A percentile compares a stretch with the other conserved stretches of the same genome.
Evolutionary conservation across 108 stramenopile species (phyloP).

Genomic region (Poteriospumella lacustris): DNA sequence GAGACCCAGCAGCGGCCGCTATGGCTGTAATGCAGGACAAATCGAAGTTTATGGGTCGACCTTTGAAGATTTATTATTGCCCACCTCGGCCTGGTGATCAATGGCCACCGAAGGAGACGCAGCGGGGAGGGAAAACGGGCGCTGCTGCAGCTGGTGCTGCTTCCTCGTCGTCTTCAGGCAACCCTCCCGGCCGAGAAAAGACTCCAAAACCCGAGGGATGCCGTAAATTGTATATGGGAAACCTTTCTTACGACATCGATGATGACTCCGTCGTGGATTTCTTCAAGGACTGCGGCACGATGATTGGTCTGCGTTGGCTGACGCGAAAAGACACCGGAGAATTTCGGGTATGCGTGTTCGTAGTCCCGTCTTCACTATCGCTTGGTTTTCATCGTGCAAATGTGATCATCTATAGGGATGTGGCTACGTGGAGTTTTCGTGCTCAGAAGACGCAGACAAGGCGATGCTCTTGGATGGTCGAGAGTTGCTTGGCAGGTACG

Average conservation of each 20-base stretch:
- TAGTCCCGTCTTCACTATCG: neutral
- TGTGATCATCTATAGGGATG: slow-evolving; percentile 60
- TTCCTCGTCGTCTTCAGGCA: neutral
- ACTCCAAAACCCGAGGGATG: slow-evolving; percentile 33
- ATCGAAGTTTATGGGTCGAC: slow-evolving; percentile 72
- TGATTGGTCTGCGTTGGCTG: slow-evolving; percentile 84
- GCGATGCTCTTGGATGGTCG: slow-evolving; percentile 22
- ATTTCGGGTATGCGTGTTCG: slow-evolving; percentile 46
- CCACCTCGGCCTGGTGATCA: slow-evolving; percentile 70
- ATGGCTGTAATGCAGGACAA: slow-evolving; percentile 58
- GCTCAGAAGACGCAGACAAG: slow-evolving; percentile 28
- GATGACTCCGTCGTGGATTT: slow-evolving; percentile 74
- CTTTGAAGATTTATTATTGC: slow-evolving; percentile 82
- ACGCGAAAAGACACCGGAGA: slow-evolving; percentile 81
- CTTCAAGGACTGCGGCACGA: slow-evolving; percentile 53
- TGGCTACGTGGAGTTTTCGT: slow-evolving; percentile 35
- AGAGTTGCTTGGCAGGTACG: slow-evolving; percentile 23
- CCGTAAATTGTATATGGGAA: slow-evolving; percentile 78
- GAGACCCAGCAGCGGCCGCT: slow-evolving; percentile 36
- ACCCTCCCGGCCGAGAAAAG: neutral
- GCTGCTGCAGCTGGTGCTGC: slow-evolving; percentile 53
- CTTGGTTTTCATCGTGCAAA: neutral
- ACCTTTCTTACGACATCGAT: slow-evolving; percentile 77
- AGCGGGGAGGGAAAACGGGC: slow-evolving; percentile 51
- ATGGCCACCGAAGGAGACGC: slow-evolving; percentile 64